Percentiles rank a stretch among this genome's conserved stretches.
Evolutionary conservation across 331 rosid species (phyloP).

Genomic region (Rosa hybrid): DNA sequence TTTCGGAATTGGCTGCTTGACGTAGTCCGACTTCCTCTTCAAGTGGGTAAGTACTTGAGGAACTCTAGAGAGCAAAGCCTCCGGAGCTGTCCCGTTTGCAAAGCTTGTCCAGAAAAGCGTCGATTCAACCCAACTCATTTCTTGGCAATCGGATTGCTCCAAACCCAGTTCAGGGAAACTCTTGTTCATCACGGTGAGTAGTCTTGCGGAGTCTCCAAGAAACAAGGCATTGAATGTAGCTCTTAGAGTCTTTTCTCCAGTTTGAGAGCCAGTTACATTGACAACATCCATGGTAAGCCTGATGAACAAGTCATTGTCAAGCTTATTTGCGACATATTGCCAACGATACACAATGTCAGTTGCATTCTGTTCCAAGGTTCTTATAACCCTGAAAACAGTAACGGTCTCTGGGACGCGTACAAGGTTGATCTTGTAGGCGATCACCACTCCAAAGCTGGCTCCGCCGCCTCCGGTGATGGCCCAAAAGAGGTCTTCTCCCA

Average conservation of each 20-base stretch:
- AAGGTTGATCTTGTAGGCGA: constrained; percentile 16
- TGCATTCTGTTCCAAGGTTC: constrained; percentile 8
- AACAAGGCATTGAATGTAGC: constrained; percentile 7
- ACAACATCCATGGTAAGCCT: background rate
- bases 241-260: constrained; percentile 4
- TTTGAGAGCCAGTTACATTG: background rate
- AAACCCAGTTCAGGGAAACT: constrained; percentile 17
- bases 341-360: background rate
- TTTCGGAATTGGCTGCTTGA: constrained; percentile 22
- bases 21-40: constrained; percentile 22
- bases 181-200: constrained; percentile 6
- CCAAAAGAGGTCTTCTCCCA: constrained; percentile 27
- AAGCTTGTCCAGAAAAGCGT: constrained; percentile 5
- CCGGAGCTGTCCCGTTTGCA: background rate
- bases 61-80: constrained; percentile 14
- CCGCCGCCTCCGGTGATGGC: constrained; percentile 21
- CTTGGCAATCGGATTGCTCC: background rate
- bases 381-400: background rate
- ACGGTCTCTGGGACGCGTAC: constrained; percentile 12
- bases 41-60: background rate
- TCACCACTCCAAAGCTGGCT: constrained; percentile 20
- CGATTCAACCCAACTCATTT: constrained; percentile 23
- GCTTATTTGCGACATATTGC: constrained; percentile 11
- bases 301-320: constrained; percentile 16
- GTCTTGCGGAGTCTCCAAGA: constrained; percentile 13